These are phyloP conservation scores for Spirogloea muscicola DNA, from an alignment of 139 green algal species.

Conservation along the genomic window DNA sequence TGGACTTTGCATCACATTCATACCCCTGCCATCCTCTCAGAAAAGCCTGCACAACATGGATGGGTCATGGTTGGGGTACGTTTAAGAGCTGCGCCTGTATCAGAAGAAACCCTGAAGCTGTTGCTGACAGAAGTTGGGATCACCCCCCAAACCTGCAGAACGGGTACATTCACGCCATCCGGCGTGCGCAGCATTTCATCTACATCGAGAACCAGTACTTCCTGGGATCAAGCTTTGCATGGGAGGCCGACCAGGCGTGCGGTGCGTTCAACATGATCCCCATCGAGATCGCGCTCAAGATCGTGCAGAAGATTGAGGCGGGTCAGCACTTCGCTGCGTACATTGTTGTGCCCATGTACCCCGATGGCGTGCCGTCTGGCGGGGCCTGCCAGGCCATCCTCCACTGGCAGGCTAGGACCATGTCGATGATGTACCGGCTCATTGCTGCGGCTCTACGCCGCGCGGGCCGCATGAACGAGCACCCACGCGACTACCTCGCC, in stretches of 20 bases:
- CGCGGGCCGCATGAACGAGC: constrained; percentile 13
- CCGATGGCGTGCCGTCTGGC: constrained; percentile 13
- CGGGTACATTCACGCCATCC: constrained; percentile 34
- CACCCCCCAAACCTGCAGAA: no score
- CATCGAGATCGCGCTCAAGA: constrained; percentile 44
- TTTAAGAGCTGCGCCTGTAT: no score
- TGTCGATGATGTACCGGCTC: constrained; percentile 41
- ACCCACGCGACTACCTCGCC: constrained; percentile 62
- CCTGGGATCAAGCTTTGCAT: constrained; percentile 27
- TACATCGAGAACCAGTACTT: constrained; percentile 64
- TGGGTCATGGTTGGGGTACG: no score
- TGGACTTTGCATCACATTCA: no score
- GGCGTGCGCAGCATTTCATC: constrained; percentile 58
- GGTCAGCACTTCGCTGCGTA: constrained; percentile 37
- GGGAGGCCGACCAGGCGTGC: constrained; percentile 17
- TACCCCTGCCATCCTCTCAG: no score
- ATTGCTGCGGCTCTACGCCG: constrained; percentile 26
- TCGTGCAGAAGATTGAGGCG: constrained; percentile 27
- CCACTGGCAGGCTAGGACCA: constrained; percentile 53
- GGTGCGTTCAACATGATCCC: constrained; percentile 35
- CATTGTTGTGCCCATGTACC: constrained; percentile 36
- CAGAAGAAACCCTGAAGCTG: no score
- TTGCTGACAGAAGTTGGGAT: no score
- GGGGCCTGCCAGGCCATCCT: constrained; percentile 60
- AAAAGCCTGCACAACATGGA: no score